A percentile compares a stretch with the other conserved stretches of the same genome.
Evolutionary conservation across 768 basidiomycete species (phyloP).

Genomic region (Amanita phalloides): DNA sequence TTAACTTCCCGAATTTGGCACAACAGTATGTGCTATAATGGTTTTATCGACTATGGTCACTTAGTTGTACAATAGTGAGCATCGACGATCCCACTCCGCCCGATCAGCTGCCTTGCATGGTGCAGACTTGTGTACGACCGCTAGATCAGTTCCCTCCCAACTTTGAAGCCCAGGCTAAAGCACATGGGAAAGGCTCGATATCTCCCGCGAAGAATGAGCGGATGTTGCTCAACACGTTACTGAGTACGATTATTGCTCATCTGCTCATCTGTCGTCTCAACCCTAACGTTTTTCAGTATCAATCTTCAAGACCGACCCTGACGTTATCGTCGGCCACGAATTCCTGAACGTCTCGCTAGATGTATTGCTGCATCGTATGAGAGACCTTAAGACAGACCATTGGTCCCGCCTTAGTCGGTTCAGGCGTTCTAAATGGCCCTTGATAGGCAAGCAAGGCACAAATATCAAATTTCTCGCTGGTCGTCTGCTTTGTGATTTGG

Average conservation of each 20-base stretch:
- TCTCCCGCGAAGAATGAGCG: constrained; percentile 73
- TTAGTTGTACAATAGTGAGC: constrained; percentile 39
- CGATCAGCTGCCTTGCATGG: constrained; percentile 70
- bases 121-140: constrained; percentile 85
- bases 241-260: constrained; percentile 36
- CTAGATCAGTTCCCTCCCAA: constrained; percentile 78
- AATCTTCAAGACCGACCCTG: constrained; percentile 83
- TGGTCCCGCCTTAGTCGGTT: constrained; percentile 94
- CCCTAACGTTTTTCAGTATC: constrained; percentile 33
- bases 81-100: constrained; percentile 91
- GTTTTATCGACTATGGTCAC: not conserved
- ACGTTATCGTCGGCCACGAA: constrained; percentile 91
- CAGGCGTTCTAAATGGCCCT: constrained; percentile 74
- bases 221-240: constrained; percentile 70
- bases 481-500: constrained; percentile 82
- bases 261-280: not conserved
- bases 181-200: constrained; percentile 57
- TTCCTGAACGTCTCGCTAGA: constrained; percentile 87
- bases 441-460: constrained; percentile 69
- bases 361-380: constrained; percentile 84
- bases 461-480: constrained; percentile 81
- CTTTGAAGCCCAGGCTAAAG: constrained; percentile 64
- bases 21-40: constrained; percentile 25
- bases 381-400: constrained; percentile 82
- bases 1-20: constrained; percentile 78